These are phyloP conservation scores for Aurifilum marmelostoma DNA, from an alignment of 2,329 filamentous ascomycete genomes.

Conservation along the genomic window DNA sequence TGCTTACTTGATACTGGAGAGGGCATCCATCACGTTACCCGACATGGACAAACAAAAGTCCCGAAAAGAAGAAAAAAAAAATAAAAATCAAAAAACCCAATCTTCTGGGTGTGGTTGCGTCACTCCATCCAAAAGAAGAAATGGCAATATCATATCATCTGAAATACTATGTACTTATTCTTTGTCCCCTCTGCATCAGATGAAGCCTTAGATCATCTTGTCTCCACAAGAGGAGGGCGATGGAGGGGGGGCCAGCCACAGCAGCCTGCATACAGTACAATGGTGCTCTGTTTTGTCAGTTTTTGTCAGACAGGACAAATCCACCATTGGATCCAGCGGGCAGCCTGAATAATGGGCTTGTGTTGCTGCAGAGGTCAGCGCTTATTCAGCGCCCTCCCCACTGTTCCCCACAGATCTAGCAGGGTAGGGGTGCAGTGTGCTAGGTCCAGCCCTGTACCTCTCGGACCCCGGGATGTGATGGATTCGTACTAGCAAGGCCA, in stretches of 20 bases:
- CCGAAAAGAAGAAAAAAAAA: too few species aligned
- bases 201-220: background rate
- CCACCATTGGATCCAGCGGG: background rate
- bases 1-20: too few species aligned
- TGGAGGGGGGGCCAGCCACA: too few species aligned
- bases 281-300: background rate
- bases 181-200: background rate
- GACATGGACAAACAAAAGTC: too few species aligned
- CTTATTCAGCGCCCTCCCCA: conserved; percentile 19
- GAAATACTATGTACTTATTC: too few species aligned
- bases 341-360: conserved; percentile 6
- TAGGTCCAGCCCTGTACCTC: background rate
- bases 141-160: background rate
- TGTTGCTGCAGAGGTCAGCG: conserved; percentile 20
- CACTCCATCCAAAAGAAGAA: too few species aligned
- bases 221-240: too few species aligned
- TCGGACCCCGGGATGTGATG: too few species aligned
- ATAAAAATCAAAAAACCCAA: too few species aligned
- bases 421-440: background rate
- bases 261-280: too few species aligned
- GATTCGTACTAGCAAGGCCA: background rate
- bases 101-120: too few species aligned
- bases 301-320: conserved; percentile 30
- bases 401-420: background rate
- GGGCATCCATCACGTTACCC: too few species aligned